Base-by-base conservation (phyloP, 768 basidiomycete genomes). In the Lyophyllum decastes region DNA sequence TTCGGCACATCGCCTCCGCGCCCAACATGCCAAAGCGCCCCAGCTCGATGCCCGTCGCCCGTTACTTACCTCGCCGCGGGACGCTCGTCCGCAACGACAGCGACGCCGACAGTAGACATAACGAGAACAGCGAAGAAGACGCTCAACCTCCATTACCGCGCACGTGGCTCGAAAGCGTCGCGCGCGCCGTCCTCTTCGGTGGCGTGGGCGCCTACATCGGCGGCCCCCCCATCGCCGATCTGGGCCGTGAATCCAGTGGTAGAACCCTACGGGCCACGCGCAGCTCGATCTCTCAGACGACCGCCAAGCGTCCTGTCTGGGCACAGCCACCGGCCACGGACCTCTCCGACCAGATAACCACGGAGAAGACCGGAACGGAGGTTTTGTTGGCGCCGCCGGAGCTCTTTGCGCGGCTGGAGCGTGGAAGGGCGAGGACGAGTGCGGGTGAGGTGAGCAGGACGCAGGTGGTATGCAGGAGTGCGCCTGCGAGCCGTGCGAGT, bases 131-230 rank as follows among this genome's bases (percentile, higher is more conserved):
- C n/a, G n/a, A n/a, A 16, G 68, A 73, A 44, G 68, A 66, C 10
- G 66, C 70, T 17, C 69, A 67, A 47, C 85, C 85, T n/a, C 84
- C 87, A 4, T 73, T 90, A 30, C 88, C 89, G 3, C 68, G 76
- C 8, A 82, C 82, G n/a, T 91, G 89, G 89, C 72, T 90, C 22
- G 85, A 88, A 66, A 82, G 77, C 1, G 86, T 90, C n/a, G 79
- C 87, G 9, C 83, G 79, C 54, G 87, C 87, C 0, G 76, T 90
- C 9, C 72, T 86, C n/a, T 78, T 79, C 45, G 82, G 83, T 19
- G 80, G 79, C 2, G 67, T 73, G 34, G 82, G 76, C 4, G 73
- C 79, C 1, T 75, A 78, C 58, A 68, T 82, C 4, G 78, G 82
- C 21, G 77, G 80, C 0, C 79, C 78, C 10, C 40, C 71, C 25